Evolutionary conservation across 768 basidiomycete species (phyloP), one percentile per base, ranked within the genome.

Genomic region (Tulasnella sp.): DNA sequence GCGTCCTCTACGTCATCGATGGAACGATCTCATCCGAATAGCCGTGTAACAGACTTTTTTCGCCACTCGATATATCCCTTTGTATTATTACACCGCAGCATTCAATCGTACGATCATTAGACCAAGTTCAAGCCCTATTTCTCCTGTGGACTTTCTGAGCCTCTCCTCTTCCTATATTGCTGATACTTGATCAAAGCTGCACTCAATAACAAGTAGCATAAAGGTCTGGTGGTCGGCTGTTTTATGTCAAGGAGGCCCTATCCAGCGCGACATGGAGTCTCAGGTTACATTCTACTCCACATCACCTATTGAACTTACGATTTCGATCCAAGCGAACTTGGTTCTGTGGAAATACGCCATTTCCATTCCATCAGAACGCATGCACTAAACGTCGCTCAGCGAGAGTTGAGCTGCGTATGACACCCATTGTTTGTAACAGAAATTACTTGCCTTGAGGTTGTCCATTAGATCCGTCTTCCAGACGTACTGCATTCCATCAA

Each of bases 1-100:
- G 91, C 16, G 87, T 89, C 31, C 81, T 91, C 42, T 92, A 91
- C 83, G 83, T 91, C 80, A 88, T 91, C 75, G 90, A 92, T 48
- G 89, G 89, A 62, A 86, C 89, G 14, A 86, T 91, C 73, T 19
- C 44, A 1, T 36, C 34, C 34, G 68, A 79, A 16, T 75, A 76
- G 52, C 8, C 42, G 4, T n/a, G 4, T 14, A 48, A 18, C 48
- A 24, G 48, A 48, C 48, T 6, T 19, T 48, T 52, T 21, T 56
- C 75, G 21, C n/a, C 16, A 3, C 73, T 74, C 38, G 36, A 40
- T 74, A 18, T n/a, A 38, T 14, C 73, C 12, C 3, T 46, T 74
- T n/a, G 38, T 74, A 40, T 18, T 38, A 74, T 74, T 40, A 40
- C 73, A 74, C 31, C 19, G 4, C 36, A 19, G n/a, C 73, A 14